phyloP scores from a whole-genome alignment of 805 yeast genomes.

The Saccharomycopsis sp. region DNA sequence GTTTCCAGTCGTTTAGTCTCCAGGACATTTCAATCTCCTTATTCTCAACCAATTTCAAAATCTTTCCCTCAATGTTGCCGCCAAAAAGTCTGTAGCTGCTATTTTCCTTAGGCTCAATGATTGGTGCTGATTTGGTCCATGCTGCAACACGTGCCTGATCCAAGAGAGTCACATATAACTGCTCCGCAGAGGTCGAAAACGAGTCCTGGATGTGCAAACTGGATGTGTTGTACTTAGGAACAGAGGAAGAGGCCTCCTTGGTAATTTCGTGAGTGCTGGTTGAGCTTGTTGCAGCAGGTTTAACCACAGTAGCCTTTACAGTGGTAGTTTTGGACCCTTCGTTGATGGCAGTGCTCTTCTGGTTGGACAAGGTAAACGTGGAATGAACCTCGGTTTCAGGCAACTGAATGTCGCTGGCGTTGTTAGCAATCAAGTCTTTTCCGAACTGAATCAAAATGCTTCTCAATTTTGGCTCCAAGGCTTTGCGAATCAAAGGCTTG shows the following conservation, averaged over 20 bases:
- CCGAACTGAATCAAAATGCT: conserved; percentile 60
- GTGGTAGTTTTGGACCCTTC: conserved; percentile 18
- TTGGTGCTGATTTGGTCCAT: conserved; percentile 78
- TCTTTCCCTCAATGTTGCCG: conserved; percentile 74
- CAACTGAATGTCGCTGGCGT: conserved; percentile 85
- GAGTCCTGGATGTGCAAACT: conserved; percentile 68
- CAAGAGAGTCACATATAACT: conserved; percentile 68
- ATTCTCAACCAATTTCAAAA: conserved; percentile 51
- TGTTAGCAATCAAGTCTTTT: conserved; percentile 60
- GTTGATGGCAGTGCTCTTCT: conserved; percentile 26
- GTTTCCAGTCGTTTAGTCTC: conserved; percentile 87
- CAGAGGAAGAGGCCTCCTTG: conserved; percentile 22
- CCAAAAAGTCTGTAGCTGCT: conserved; percentile 70
- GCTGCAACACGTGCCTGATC: conserved; percentile 77
- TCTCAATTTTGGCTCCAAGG: conserved; percentile 67
- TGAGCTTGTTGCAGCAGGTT: conserved; percentile 11
- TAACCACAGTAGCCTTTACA: not conserved
- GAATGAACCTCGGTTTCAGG: conserved; percentile 60
- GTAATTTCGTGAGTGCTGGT: conserved; percentile 18
- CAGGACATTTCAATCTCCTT: conserved; percentile 65
- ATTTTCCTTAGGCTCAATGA: conserved; percentile 52
- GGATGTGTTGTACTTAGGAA: conserved; percentile 73
- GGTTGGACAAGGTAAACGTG: conserved; percentile 45
- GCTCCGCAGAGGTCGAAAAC: conserved; percentile 85
- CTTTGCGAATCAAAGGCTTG: conserved; percentile 42